These are phyloP conservation scores for Dactylellina parvicollis DNA, from an alignment of 2,329 filamentous ascomycete species.

Conservation along the genomic window DNA sequence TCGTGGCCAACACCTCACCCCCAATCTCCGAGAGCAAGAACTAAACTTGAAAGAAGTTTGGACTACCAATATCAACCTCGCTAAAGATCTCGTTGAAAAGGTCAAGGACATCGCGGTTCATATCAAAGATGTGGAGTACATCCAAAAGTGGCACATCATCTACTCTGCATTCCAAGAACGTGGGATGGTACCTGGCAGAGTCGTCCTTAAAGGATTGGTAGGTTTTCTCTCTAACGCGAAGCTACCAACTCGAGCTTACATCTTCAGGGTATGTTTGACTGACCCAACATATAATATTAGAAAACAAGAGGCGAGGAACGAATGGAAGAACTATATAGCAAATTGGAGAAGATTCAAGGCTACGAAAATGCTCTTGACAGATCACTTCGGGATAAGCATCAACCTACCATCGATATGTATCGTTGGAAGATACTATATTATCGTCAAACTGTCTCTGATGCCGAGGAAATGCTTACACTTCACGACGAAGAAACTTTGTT, in stretches of 20 bases:
- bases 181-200: not conserved
- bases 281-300: not conserved
- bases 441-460: slow-evolving; percentile 10
- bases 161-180: not conserved
- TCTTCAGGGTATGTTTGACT: not conserved
- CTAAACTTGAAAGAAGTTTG: slow-evolving; percentile 11
- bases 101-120: slow-evolving; percentile 11
- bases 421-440: slow-evolving; percentile 49
- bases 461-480: not conserved
- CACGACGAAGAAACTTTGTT: slow-evolving; percentile 10
- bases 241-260: not conserved
- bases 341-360: not conserved
- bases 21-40: not conserved
- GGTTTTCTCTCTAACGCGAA: not conserved
- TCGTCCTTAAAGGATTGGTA: not conserved
- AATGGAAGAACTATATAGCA: slow-evolving; percentile 11
- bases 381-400: not conserved
- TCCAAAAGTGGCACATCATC: slow-evolving; percentile 19
- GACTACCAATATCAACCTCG: slow-evolving; percentile 12
- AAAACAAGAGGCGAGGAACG: not conserved
- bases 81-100: not conserved
- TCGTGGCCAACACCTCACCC: not conserved
- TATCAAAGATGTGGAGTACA: slow-evolving; percentile 29
- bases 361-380: slow-evolving; percentile 4
- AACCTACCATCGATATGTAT: slow-evolving; percentile 19